These are phyloP conservation scores for Starmera quercuum DNA, from an alignment of 805 yeast genomes.

Conservation along the genomic window DNA sequence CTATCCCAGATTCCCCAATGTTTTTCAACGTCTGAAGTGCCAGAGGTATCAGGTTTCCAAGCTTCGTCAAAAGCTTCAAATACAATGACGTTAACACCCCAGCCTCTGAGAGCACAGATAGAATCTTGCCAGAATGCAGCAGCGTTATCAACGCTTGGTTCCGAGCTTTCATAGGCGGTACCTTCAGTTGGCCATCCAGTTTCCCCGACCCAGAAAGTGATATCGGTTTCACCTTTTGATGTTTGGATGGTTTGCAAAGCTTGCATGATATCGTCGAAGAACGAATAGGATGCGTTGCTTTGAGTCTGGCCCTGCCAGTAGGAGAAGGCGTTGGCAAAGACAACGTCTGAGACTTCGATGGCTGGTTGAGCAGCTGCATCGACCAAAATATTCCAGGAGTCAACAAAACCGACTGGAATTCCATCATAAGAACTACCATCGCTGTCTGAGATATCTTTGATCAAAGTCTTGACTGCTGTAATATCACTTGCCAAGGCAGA, in stretches of 20 bases:
- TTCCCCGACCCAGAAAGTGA: conserved; percentile 93
- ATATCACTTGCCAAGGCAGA: conserved; percentile 63
- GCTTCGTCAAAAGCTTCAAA: conserved; percentile 95
- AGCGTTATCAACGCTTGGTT: conserved; percentile 71
- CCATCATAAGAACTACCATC: conserved; percentile 70
- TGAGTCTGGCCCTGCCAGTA: conserved; percentile 97
- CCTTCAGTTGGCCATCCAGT: conserved; percentile 97
- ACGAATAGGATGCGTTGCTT: conserved; percentile 79
- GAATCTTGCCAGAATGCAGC: conserved; percentile 78
- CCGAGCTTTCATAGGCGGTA: conserved; percentile 55
- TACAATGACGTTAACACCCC: conserved; percentile 90
- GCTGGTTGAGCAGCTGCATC: conserved; percentile 69
- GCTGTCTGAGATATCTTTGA: conserved; percentile 62
- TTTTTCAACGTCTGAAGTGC: conserved; percentile 79
- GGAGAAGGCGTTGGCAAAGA: conserved; percentile 92
- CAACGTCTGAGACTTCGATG: conserved; percentile 73
- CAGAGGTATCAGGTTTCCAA: conserved; percentile 92
- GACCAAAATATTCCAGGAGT: conserved; percentile 90
- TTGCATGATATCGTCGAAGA: conserved; percentile 96
- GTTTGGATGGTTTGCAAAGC: conserved; percentile 86
- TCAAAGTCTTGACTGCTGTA: conserved; percentile 47
- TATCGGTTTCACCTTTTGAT: conserved; percentile 77
- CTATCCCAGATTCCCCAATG: conserved; percentile 89
- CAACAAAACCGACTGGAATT: conserved; percentile 85
- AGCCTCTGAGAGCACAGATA: conserved; percentile 87